Base-by-base conservation (phyloP, 345 rosid genomes). In the Noccaea caerulescens region DNA sequence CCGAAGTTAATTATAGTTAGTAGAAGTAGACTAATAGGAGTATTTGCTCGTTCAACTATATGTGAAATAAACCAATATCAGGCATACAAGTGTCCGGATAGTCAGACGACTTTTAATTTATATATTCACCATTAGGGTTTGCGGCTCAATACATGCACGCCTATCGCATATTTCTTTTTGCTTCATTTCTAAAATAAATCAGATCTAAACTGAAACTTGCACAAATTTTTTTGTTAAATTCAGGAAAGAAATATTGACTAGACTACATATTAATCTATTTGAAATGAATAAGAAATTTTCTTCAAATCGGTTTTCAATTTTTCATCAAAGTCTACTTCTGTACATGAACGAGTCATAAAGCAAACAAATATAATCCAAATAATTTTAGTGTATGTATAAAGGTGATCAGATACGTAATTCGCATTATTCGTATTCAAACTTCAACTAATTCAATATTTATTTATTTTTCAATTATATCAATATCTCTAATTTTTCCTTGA, bases 141-240 rank as follows among this genome's bases (percentile, higher is more conserved):
- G 79, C 59, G 74, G 73, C 79, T 75, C 74, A 16, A 68, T 75
- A 75, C 79, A 75, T 75, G 74, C 79, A 75, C 58, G 69, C 74
- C 64, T 33, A 60, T 68, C 43, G 55, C 69, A 60, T 68, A 45
- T 61, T 59, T 67, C 16, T 20, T 66, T 59, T 66, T 11, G 30
- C 18, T 66, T 3, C 39, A 20, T 49, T 59, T 60, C 56, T 61
- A 50, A 2, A 62, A 64, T 27, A 14, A 12, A 16, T 34, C n/a
- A 58, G 55, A 43, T 12, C 65, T 39, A 45, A 62, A 61, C 7
- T 47, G 10, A 14, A 68, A 62, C 69, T 61, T 61, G 51, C 41
- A 33, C 20, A 36, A 10, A 16, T 8, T 2, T 25, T 44, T 68
- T 67, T 58, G 56, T 60, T 60, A 23, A 10, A 6, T 43, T 44